Base-by-base conservation (phyloP, 2,329 filamentous ascomycete genomes). In the Ophiostoma novo-ulmi region DNA sequence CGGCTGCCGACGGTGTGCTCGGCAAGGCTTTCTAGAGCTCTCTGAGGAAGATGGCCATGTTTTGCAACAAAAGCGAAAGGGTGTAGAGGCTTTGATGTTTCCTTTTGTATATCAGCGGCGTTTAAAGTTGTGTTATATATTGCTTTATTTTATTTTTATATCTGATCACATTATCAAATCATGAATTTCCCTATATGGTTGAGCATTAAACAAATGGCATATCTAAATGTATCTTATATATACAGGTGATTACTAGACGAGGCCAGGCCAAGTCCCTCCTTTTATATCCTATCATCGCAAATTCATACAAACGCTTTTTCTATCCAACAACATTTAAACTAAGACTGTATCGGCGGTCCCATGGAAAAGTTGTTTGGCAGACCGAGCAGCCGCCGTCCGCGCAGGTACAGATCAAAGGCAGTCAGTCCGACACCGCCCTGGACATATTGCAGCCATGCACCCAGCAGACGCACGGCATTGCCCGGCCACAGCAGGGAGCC, bases 361-460 rank as follows among this genome's bases (percentile, higher is more conserved):
- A 71, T 17, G 36, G 64, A 41, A 48, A 73, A 55, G 39, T 68
- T 64, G 38, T 67, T 70, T 48, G 69, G 58, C 64, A 74, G 26
- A 17, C 81, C 83, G 10, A 80, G 75, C 44, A 82, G 75, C 70
- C 87, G 82, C 80, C 88, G 87, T 6, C 85, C 73, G 38, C 79
- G 80, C 44, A 90, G 78, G 85, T 85, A 89, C 61, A 87, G 76
- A 80, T 91, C 88, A 78, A 89, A 90, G 7, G 81, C 81, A 74
- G 87, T 85, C 41, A 91, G 80, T 81, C 89, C 90, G 58, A 87
- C 74, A 78, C 88, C 86, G 5, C 91, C 86, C 41, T 87, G 81
- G 65, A 88, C 77, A 74, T 85, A 88, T 1, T 84, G 83, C 71
- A 86, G 72, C 82, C 86, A 89, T 0, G 88, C 88, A 0, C 80